A percentile compares a stretch with the other conserved stretches of the same genome.
Evolutionary conservation across 805 yeast genomes (phyloP).

Genomic region (Pichia membranifaciens): DNA sequence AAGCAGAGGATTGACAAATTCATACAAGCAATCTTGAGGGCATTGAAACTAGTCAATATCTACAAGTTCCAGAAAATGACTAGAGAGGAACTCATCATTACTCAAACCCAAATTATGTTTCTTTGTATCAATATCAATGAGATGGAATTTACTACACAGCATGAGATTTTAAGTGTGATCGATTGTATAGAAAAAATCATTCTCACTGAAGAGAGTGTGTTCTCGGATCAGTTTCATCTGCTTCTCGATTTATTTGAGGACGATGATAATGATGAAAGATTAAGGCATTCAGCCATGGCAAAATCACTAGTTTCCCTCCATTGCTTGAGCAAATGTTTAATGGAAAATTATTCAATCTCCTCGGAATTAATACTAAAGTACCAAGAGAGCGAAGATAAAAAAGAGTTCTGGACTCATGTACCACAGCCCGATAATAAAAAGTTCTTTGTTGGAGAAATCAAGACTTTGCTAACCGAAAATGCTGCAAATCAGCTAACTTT

Average conservation of each 20-base stretch:
- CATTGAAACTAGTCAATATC: slow-evolving; percentile 25
- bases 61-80: slow-evolving; percentile 7
- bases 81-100: slow-evolving; percentile 7
- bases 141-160: slow-evolving; percentile 37
- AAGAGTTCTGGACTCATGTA: slow-evolving; percentile 14
- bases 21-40: slow-evolving; percentile 29
- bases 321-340: slow-evolving; percentile 14
- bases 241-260: slow-evolving; percentile 17
- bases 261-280: slow-evolving; percentile 11
- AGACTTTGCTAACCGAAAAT: slow-evolving; percentile 6
- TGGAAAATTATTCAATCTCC: slow-evolving; percentile 18
- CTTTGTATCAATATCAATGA: slow-evolving; percentile 36
- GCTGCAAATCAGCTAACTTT: slow-evolving; percentile 7
- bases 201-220: slow-evolving; percentile 36
- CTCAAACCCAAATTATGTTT: slow-evolving; percentile 30
- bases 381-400: slow-evolving; percentile 17
- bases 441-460: slow-evolving; percentile 13
- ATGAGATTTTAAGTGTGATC: slow-evolving; percentile 45
- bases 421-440: neutral
- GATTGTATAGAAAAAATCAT: slow-evolving; percentile 39
- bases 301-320: slow-evolving; percentile 17
- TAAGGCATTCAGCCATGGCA: slow-evolving; percentile 12
- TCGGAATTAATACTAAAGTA: slow-evolving; percentile 19
- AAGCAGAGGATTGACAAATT: slow-evolving; percentile 38
- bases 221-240: slow-evolving; percentile 6